phyloP scores from a whole-genome alignment of 129 eudicot species.

The Mikania micrantha region DNA sequence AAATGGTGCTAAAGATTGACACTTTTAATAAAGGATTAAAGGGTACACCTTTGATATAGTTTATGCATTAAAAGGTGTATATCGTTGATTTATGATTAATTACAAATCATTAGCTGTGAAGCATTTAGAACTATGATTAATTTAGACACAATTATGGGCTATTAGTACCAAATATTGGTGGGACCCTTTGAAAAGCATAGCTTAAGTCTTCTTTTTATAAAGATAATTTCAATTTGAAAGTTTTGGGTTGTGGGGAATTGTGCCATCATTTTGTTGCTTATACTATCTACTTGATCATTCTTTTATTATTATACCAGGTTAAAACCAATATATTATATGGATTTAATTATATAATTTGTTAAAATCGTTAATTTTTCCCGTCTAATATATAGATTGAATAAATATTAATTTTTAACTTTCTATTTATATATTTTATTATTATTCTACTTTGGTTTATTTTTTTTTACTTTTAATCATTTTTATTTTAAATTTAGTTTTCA shows the following conservation, averaged over 20 bases:
- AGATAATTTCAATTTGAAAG: not conserved
- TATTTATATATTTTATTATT: too few species aligned
- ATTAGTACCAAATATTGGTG: not conserved
- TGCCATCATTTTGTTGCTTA: conserved; percentile 14
- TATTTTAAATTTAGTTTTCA: too few species aligned
- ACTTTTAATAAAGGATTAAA: conserved; percentile 11
- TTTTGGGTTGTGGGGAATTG: conserved; percentile 12
- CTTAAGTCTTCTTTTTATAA: not conserved
- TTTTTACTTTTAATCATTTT: too few species aligned
- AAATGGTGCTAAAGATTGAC: conserved; percentile 5
- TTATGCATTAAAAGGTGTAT: conserved; percentile 2
- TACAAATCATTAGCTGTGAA: conserved; percentile 18
- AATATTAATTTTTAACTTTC: too few species aligned
- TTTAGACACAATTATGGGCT: conserved; percentile 25
- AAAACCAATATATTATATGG: too few species aligned
- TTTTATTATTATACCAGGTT: too few species aligned
- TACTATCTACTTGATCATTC: not conserved
- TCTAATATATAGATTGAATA: too few species aligned
- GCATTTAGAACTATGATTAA: conserved; percentile 20
- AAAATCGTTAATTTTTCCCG: too few species aligned
- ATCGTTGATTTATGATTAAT: not conserved
- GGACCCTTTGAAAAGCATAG: conserved; percentile 14
- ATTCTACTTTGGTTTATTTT: too few species aligned
- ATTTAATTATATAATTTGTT: too few species aligned
- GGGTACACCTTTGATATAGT: not conserved